phyloP scores from a whole-genome alignment of 257 asterid genomes.

The Nicotiana obtusifolia region DNA sequence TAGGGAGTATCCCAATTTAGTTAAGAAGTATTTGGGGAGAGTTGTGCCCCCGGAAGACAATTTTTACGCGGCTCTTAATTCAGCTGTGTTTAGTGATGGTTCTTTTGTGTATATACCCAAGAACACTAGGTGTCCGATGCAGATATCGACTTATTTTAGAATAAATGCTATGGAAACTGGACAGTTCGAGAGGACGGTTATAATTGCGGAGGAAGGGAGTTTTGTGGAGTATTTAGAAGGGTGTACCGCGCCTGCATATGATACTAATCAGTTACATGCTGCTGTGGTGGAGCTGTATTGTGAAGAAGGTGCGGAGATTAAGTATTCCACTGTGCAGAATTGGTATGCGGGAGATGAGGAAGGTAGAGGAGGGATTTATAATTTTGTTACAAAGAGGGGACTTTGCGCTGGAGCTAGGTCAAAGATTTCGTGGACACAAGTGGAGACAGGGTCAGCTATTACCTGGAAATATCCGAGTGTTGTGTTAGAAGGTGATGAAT shows the following conservation, averaged over 20 bases:
- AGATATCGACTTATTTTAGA: slow-evolving; percentile 85
- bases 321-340: slow-evolving; percentile 93
- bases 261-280: slow-evolving; percentile 85
- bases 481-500: slow-evolving; percentile 82
- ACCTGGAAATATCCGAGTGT: slow-evolving; percentile 99
- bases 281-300: slow-evolving; percentile 92
- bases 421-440: slow-evolving; percentile 98
- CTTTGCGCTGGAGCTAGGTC: slow-evolving; percentile 71
- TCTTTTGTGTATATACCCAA: slow-evolving; percentile 90
- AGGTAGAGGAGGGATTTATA: slow-evolving; percentile 83
- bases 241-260: slow-evolving; percentile 96
- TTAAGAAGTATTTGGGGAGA: slow-evolving; percentile 68
- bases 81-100: slow-evolving; percentile 97
- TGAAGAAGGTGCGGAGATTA: slow-evolving; percentile 75
- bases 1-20: slow-evolving; percentile 71
- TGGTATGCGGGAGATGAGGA: slow-evolving; percentile 96
- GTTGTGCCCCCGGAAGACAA: slow-evolving; percentile 93
- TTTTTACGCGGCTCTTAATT: slow-evolving; percentile 71
- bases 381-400: slow-evolving; percentile 92
- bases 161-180: slow-evolving; percentile 98
- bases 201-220: slow-evolving; percentile 87
- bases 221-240: slow-evolving; percentile 95
- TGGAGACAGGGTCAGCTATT: slow-evolving; percentile 96
- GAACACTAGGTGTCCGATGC: slow-evolving; percentile 88
- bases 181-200: slow-evolving; percentile 93